Percentiles rank a stretch among this genome's conserved stretches.
Conservation (phyloP, 352 stramenopile genomes). For the Pythium sp. region DNA sequence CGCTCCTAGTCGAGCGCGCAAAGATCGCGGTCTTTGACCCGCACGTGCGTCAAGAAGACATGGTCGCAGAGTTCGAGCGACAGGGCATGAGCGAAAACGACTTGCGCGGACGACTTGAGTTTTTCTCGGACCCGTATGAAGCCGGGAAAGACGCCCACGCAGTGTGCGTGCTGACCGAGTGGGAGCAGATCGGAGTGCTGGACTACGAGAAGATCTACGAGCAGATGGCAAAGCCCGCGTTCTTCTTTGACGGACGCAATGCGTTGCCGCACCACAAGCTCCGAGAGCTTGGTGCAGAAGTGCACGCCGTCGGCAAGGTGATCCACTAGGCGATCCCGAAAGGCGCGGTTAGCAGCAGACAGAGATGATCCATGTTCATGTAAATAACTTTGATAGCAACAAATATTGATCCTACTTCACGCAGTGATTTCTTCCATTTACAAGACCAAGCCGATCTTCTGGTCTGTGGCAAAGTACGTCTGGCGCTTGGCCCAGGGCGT, state of each 20-base stretch:
- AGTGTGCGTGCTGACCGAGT: slow-evolving; percentile 36
- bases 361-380: neutral
- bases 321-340: neutral
- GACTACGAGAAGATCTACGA: slow-evolving; percentile 97
- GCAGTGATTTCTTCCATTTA: too few relatives aligned
- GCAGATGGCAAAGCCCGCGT: slow-evolving; percentile 98
- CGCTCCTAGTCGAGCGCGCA: slow-evolving; percentile 95
- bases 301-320: slow-evolving; percentile 93
- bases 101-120: slow-evolving; percentile 15
- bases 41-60: slow-evolving; percentile 96
- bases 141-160: slow-evolving; percentile 92
- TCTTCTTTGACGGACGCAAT: slow-evolving; percentile 99
- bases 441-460: slow-evolving; percentile 33
- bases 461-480: slow-evolving; percentile 49
- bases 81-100: slow-evolving; percentile 88
- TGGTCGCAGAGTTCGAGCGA: slow-evolving; percentile 77
- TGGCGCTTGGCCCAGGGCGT: slow-evolving; percentile 53
- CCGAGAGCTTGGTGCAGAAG: slow-evolving; percentile 96
- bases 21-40: slow-evolving; percentile 98
- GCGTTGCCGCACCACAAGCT: slow-evolving; percentile 94
- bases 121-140: slow-evolving; percentile 88
- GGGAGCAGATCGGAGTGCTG: slow-evolving; percentile 96
- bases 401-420: neutral
- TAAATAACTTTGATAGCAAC: neutral
- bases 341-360: neutral